phyloP scores from a whole-genome alignment of 805 yeast species.

The Cyberlindnera subsufficiens region DNA sequence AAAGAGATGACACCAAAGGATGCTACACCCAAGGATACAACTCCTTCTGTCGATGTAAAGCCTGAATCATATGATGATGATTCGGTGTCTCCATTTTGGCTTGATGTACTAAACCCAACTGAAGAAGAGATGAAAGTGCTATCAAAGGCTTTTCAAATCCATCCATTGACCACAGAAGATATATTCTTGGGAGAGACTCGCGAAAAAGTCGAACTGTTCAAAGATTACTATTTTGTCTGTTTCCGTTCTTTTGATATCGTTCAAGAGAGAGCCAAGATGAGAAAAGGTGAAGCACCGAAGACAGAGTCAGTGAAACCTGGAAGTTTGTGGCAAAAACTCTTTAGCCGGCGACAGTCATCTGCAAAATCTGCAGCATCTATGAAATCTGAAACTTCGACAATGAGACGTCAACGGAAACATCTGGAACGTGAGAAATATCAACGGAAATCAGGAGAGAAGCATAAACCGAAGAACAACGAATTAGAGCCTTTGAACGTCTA shows the following conservation, averaged over 20 bases:
- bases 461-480: constrained; percentile 44
- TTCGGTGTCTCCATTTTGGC: constrained; percentile 77
- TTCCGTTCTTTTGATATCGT: constrained; percentile 81
- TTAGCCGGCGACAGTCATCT: constrained; percentile 12
- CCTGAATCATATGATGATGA: constrained; percentile 13
- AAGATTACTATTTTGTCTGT: constrained; percentile 87
- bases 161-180: constrained; percentile 95
- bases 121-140: constrained; percentile 95
- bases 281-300: neutral
- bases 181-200: constrained; percentile 89
- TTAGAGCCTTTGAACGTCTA: constrained; percentile 89
- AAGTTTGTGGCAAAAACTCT: constrained; percentile 6
- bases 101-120: constrained; percentile 87
- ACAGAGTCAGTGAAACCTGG: constrained; percentile 4
- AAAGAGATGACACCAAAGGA: neutral
- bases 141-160: constrained; percentile 88
- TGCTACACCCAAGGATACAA: constrained; percentile 1
- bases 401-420: constrained; percentile 25
- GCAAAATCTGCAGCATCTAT: constrained; percentile 7
- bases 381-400: constrained; percentile 20
- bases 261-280: constrained; percentile 43
- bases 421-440: constrained; percentile 32
- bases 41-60: constrained; percentile 7
- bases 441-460: constrained; percentile 39
- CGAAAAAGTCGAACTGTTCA: constrained; percentile 90